Base-by-base conservation (phyloP, 202 grass and related monocot genomes). In the Musa balbisiana region DNA sequence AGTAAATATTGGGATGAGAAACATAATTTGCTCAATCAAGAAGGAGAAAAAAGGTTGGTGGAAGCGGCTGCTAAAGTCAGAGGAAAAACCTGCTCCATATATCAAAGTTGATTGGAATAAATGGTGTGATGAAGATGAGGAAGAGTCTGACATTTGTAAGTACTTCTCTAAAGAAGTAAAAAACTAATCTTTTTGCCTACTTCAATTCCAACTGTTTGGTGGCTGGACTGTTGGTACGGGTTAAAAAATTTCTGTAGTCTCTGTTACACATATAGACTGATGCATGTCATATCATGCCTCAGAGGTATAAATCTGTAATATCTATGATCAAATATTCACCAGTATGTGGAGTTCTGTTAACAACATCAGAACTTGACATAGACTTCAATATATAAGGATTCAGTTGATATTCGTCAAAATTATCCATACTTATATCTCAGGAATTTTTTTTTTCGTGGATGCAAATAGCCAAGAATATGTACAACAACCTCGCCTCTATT, bases 61-160 rank as follows among this genome's bases (percentile, higher is more conserved):
- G 95, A 92, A 89, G 58, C 88, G 83, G 63, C 81, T 94, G 62
- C 87, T 98, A 69, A 94, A 98, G 80, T 98, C 87, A 76, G 88
- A 89, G 72, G 91, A 85, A 84, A 98, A 98, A 53, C 87, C 86
- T 88, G 76, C 84, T 85, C 89, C 95, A 73, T 88, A 94, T 77
- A 94, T 98, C 76, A 94, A 98, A 77, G 95, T 98, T 78, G 95
- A 98, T 81, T 98, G 91, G 91, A 98, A 94, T 85, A 94, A 98
- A 92, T 98, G 91, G 87, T 85, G 88, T 0, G 95, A 98, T 55
- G 95, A 98, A 83, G 95, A 98, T 85, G 95, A 98, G 62, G 89
- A 43, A 8, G 33, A 92, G 50, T 92, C 91, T 80, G 89, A 87
- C 89, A 88, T 69, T 89, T 81, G 59, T 54, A 82, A 66, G 20